Evolutionary conservation across 2,329 filamentous ascomycete species (phyloP), one percentile per base, ranked within the genome.

Genomic region (Colletotrichum sidae): DNA sequence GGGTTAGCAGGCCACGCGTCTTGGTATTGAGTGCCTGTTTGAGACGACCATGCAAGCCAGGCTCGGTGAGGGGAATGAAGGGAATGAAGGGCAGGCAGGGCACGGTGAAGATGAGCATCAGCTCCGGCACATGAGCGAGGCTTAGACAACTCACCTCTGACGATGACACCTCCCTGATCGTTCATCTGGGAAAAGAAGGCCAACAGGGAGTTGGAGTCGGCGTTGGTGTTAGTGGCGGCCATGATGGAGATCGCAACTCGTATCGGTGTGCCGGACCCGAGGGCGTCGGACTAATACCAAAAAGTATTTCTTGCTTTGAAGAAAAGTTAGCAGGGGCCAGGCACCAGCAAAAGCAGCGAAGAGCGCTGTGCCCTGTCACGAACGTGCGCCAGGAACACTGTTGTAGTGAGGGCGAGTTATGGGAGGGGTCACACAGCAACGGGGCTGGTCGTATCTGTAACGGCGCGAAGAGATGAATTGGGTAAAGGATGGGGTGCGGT

Each of bases 181-280:
- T 79, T 79, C 77, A 85, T 83, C 65, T 78, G 69, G 56, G 78
- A 77, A 68, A 87, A 84, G 72, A 81, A 86, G 38, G 70, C 69
- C 55, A 79, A 70, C 55, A 83, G 69, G 17, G 71, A 50, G 17
- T 65, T 61, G 60, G 64, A 54, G 42, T 61, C 49, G 52, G 52
- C 17, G 52, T 47, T 62, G 52, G 57, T 44, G 50, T 38, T 60
- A 49, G 76, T 69, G 60, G 77, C 72, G 52, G 79, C 72, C 77
- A 84, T 84, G 65, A 71, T 76, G 67, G 51, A 59, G 42, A 64
- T 59, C 58, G 60, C 17, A 52, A 38, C 62, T 62, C 41, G 58
- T 65, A 42, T 47, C 52, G 56, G 52, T 39, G 13, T 35, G 46
- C 55, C 35, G 17, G 17, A 46, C 41, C 59, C 25, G 25, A 44